Evolutionary conservation across 2,329 filamentous ascomycete genomes (phyloP), one percentile per base, ranked within the genome.

Genomic region (Diaporthe citriasiana): DNA sequence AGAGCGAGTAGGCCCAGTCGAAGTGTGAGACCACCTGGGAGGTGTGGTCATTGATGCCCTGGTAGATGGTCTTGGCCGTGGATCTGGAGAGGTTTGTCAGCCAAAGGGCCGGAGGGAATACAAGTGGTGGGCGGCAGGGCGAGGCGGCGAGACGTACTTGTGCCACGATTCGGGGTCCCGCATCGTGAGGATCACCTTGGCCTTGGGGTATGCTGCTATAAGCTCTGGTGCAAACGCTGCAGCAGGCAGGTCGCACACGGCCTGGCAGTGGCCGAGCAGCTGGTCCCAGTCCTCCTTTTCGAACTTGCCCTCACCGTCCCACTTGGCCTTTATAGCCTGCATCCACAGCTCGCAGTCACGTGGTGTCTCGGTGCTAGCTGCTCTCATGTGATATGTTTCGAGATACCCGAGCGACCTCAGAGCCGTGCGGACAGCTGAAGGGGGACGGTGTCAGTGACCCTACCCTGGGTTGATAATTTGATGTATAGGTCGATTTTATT

Each of bases 161-260:
- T 82, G 80, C 86, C 85, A 87, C n/a, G 79, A 80, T 30, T 84
- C 80, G 12, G 82, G 77, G 73, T 87, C 84, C n/a, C 82, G 78
- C 9, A 82, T 78, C 45, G 83, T 84, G 72, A 85, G 82, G 25
- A 89, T 82, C 15, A 88, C 86, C 74, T 85, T 86, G 56, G 87
- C 87, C 38, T 88, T 81, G 0, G 87, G 87, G 73, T 87, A 88
- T 7, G 87, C 79, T 25, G 82, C 82, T 71, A 88, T 79, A 50
- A 88, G 77, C 74, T 89, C 86, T 22, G 82, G 80, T 4, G 81
- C 83, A 56, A 88, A 84, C 33, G 73, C 72, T 13, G 74, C 74
- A 27, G 72, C 72, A 15, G 74, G 74, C 38, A 76, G 56, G n/a
- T 76, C 74, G 50, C 72, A 74, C 27, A 76, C 74, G 35, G 74